phyloP scores from a whole-genome alignment of 352 stramenopile genomes.

The Phytophthora foliorum region DNA sequence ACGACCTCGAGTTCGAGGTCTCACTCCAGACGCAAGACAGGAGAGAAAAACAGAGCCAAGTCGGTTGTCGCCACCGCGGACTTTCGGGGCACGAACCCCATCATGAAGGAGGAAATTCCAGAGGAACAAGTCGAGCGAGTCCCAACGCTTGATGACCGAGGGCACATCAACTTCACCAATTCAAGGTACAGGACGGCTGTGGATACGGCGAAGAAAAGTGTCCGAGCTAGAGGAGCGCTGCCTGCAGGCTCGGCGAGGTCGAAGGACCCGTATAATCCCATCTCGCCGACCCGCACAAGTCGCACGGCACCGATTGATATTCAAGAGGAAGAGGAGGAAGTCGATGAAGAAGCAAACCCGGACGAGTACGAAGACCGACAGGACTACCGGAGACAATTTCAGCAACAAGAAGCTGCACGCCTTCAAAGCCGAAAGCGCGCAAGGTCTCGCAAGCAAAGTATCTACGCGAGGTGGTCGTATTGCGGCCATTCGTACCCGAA shows the following conservation, averaged over 20 bases:
- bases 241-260: conserved; percentile 28
- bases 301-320: conserved; percentile 30
- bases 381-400: conserved; percentile 25
- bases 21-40: conserved; percentile 11
- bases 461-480: conserved; percentile 51
- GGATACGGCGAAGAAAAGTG: conserved; percentile 28
- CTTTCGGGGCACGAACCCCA: conserved; percentile 28
- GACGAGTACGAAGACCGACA: conserved; percentile 15
- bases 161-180: conserved; percentile 39
- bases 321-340: conserved; percentile 21
- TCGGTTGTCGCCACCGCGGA: conserved; percentile 23
- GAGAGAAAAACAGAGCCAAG: conserved; percentile 9
- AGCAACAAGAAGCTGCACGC: conserved; percentile 24
- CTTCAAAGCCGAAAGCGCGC: conserved; percentile 21
- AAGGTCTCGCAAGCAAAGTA: conserved; percentile 50
- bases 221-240: conserved; percentile 29
- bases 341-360: neutral
- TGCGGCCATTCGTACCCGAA: conserved; percentile 52
- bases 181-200: conserved; percentile 35
- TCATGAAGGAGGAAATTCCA: conserved; percentile 21
- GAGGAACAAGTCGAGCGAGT: conserved; percentile 9
- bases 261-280: conserved; percentile 20
- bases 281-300: conserved; percentile 29
- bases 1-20: conserved; percentile 16
- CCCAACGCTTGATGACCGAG: conserved; percentile 33